Evolutionary conservation across 495 filamentous ascomycete species (phyloP).

Genomic region (Chaetomium cochliodes): DNA sequence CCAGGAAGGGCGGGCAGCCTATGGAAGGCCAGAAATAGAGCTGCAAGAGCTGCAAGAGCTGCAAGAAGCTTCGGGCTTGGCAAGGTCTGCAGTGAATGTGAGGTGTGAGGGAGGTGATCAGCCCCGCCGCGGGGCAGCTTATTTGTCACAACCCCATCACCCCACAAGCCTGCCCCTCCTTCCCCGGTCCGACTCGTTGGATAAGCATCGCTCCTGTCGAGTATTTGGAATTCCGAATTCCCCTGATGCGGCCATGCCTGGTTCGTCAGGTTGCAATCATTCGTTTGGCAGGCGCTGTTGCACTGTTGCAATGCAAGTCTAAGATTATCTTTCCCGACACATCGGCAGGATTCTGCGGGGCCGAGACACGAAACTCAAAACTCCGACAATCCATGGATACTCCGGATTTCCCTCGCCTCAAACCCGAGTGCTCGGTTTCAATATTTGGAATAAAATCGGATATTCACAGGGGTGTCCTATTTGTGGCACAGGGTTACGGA

Average conservation of each 20-base stretch:
- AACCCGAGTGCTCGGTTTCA: neutral
- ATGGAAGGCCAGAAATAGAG: neutral
- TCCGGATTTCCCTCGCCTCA: neutral
- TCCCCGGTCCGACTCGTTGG: neutral
- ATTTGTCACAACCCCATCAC: conserved; percentile 14
- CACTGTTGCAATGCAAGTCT: too few species aligned
- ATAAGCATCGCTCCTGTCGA: neutral
- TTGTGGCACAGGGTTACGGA: neutral
- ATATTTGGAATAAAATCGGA: neutral
- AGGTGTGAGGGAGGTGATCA: neutral
- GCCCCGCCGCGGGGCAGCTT: conserved; percentile 5
- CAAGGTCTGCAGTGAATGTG: neutral
- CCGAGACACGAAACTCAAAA: conserved; percentile 2
- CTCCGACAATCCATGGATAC: neutral
- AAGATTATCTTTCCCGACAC: too few species aligned
- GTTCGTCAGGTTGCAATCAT: neutral
- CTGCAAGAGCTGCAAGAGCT: neutral
- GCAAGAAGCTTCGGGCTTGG: neutral
- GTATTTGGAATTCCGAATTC: conserved; percentile 22
- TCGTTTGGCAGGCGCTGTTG: too few species aligned
- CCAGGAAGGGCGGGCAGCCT: neutral
- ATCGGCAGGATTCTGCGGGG: too few species aligned
- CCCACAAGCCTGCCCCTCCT: conserved; percentile 4
- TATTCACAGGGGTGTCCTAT: neutral
- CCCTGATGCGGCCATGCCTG: conserved; percentile 1